These are phyloP conservation scores for Boletellus emodensis DNA, from an alignment of 768 basidiomycete genomes.

Conservation along the genomic window DNA sequence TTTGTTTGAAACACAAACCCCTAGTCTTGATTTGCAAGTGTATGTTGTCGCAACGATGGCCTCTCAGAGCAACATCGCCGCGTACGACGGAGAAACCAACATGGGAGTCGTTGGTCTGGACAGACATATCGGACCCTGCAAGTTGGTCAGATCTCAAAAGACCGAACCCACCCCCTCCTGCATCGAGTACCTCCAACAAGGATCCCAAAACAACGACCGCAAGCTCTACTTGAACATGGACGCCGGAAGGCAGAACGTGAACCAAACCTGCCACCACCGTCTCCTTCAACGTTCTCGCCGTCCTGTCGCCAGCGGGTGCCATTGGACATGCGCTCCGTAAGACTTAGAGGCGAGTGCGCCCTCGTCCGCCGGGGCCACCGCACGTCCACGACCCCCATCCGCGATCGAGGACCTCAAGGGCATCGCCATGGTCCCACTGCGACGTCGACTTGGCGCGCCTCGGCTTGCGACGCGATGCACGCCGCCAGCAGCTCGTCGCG, in stretches of 20 bases:
- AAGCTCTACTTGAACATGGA: slow-evolving; percentile 51
- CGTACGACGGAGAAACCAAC: slow-evolving; percentile 34
- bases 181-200: slow-evolving; percentile 40
- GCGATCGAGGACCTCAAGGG: slow-evolving; percentile 28
- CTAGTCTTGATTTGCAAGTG: not conserved
- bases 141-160: too few relatives aligned
- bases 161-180: slow-evolving; percentile 28
- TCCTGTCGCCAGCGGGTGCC: too few relatives aligned
- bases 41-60: not conserved
- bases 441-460: slow-evolving; percentile 32
- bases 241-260: slow-evolving; percentile 43
- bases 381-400: slow-evolving; percentile 17
- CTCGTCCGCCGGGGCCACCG: slow-evolving; percentile 28
- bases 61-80: not conserved
- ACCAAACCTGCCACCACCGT: not conserved
- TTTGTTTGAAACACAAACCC: too few relatives aligned
- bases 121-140: too few relatives aligned
- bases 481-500: slow-evolving; percentile 44
- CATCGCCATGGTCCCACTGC: not conserved
- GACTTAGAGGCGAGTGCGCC: not conserved
- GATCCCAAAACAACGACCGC: slow-evolving; percentile 49
- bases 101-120: too few relatives aligned
- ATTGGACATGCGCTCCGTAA: slow-evolving; percentile 11
- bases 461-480: slow-evolving; percentile 41
- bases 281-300: too few relatives aligned